Conservation (phyloP, 2,329 filamentous ascomycete species). For the Monilinia laxa region DNA sequence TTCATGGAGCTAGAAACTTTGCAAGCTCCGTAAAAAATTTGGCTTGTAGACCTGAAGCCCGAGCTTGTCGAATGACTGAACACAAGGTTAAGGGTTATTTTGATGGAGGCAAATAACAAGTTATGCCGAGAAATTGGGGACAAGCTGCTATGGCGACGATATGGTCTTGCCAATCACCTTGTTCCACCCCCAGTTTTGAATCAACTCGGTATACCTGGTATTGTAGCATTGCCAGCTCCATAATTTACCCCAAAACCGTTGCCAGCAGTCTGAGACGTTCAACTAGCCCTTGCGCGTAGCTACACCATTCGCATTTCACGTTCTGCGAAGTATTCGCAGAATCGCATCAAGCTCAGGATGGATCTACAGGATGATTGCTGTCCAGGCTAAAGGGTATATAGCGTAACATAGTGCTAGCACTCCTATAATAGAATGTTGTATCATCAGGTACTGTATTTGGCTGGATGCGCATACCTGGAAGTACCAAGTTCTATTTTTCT, state of each 20-base stretch:
- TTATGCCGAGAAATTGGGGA: too few relatives aligned
- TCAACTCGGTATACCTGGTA: conserved; percentile 21
- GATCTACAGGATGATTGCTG: conserved; percentile 95
- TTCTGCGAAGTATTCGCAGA: conserved; percentile 87
- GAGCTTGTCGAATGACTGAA: background rate
- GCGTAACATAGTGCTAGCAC: background rate
- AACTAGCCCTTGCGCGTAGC: conserved; percentile 77
- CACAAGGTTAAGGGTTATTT: background rate
- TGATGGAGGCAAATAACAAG: too few relatives aligned
- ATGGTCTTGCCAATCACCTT: too few relatives aligned
- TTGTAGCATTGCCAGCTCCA: too few relatives aligned
- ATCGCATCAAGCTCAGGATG: conserved; percentile 85
- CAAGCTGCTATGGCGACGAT: too few relatives aligned
- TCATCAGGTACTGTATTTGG: background rate
- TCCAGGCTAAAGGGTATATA: conserved; percentile 81
- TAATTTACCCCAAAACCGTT: too few relatives aligned
- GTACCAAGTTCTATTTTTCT: background rate
- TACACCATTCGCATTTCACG: conserved; percentile 92
- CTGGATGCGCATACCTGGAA: background rate
- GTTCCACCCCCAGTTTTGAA: conserved; percentile 29
- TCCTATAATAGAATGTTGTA: background rate
- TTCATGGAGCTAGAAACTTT: background rate
- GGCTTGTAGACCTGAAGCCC: background rate
- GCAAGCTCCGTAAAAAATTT: background rate
- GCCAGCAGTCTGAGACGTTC: conserved; percentile 60